phyloP scores from a whole-genome alignment of 306 rosid species.

The Corylus heterophylla region DNA sequence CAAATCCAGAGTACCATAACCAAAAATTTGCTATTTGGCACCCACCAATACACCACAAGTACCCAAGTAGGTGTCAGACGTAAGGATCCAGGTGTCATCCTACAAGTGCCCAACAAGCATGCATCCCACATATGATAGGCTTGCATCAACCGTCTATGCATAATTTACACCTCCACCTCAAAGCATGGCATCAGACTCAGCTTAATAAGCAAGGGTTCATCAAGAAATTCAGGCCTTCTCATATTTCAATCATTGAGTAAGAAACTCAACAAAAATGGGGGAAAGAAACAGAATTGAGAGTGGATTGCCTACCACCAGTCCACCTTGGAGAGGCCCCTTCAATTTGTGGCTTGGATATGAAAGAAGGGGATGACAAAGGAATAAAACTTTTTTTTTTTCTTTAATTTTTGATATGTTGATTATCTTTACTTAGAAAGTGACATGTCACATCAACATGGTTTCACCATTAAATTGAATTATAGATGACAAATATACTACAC shows the following conservation, averaged over 20 bases:
- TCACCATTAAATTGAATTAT: not conserved
- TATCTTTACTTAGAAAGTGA: not conserved
- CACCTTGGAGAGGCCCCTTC: not conserved
- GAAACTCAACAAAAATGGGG: not conserved
- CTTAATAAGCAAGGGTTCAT: not conserved
- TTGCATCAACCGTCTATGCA: not conserved
- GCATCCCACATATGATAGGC: not conserved
- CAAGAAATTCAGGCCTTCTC: not conserved
- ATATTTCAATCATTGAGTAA: not conserved
- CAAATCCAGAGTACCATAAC: not conserved
- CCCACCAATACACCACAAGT: not conserved
- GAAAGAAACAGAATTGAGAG: not conserved
- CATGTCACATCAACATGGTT: constrained; percentile 19
- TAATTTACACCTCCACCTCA: not conserved
- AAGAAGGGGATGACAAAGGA: not conserved
- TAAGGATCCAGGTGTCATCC: not conserved
- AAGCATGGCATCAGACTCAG: not conserved
- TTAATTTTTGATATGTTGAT: not conserved
- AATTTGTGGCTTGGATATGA: not conserved
- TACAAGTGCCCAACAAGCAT: not conserved
- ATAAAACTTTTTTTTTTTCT: not conserved
- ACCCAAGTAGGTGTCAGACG: not conserved
- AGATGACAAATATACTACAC: not conserved
- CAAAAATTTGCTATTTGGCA: not conserved
- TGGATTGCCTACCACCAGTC: not conserved